phyloP scores from a whole-genome alignment of 208 protist genomes.

The Crithidia expoeki region DNA sequence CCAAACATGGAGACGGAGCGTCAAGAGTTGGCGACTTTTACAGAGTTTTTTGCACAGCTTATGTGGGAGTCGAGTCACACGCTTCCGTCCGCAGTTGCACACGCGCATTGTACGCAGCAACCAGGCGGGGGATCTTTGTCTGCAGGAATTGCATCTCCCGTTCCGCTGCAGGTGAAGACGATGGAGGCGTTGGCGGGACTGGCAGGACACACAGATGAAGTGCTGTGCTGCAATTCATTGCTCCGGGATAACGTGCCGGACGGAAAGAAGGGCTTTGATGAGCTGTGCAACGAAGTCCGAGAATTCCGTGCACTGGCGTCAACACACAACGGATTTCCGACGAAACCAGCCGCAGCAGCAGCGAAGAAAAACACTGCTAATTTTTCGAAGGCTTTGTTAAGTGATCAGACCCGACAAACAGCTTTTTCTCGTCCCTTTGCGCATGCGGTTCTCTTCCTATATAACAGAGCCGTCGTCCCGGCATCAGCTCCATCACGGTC shows the following conservation, averaged over 20 bases:
- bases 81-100: conserved; percentile 22
- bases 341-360: too few species aligned
- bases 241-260: neutral
- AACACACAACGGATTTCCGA: too few species aligned
- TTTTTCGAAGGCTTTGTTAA: neutral
- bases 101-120: neutral
- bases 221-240: neutral
- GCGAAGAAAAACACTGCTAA: neutral
- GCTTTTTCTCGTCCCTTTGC: conserved; percentile 8
- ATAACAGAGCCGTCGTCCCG: conserved; percentile 21
- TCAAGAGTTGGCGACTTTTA: conserved; percentile 22
- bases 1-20: conserved; percentile 18
- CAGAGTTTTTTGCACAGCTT: conserved; percentile 20
- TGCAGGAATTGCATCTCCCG: neutral
- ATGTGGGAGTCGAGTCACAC: conserved; percentile 19
- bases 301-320: neutral
- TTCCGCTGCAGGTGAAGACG: neutral
- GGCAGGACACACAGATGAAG: neutral
- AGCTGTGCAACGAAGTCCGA: neutral
- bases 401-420: neutral
- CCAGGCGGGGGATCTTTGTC: too few species aligned
- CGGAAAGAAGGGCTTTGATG: neutral
- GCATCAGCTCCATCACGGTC: conserved; percentile 31
- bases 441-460: conserved; percentile 26
- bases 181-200: conserved; percentile 2